These are phyloP conservation scores for Trapa incisa DNA, from an alignment of 345 rosid species.

Conservation along the genomic window DNA sequence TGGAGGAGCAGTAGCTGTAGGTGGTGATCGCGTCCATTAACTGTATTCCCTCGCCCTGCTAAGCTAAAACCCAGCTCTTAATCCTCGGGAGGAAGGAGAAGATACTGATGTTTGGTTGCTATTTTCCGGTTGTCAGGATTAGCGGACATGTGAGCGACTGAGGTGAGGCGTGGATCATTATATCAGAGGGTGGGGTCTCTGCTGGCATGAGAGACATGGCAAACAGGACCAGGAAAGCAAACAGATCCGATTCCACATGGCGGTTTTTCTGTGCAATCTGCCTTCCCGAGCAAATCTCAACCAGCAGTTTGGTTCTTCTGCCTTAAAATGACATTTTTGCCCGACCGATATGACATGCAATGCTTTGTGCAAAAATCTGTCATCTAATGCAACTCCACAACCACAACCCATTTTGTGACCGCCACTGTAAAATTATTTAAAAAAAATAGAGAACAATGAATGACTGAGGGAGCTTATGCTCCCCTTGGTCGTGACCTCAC, in stretches of 20 bases:
- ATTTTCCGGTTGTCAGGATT: conserved; percentile 4
- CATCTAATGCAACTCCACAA: too few species aligned
- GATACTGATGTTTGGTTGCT: background rate
- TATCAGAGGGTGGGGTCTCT: background rate
- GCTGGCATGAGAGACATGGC: background rate
- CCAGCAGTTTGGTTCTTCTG: background rate
- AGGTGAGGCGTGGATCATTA: background rate
- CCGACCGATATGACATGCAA: too few species aligned
- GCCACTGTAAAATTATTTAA: too few species aligned
- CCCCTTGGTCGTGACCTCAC: too few species aligned
- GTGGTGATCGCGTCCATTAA: conserved; percentile 26
- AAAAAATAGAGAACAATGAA: too few species aligned
- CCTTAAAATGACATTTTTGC: too few species aligned
- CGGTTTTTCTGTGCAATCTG: background rate
- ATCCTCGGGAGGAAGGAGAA: background rate
- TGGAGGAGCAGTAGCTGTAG: conserved; percentile 19
- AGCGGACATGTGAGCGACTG: background rate
- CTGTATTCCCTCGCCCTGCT: background rate
- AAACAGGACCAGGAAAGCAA: conserved; percentile 1
- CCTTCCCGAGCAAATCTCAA: conserved; percentile 2
- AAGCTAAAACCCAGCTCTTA: background rate
- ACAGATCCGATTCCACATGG: conserved; percentile 25
- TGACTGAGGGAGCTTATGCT: too few species aligned
- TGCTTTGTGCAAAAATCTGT: too few species aligned
- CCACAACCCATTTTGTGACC: too few species aligned